These are phyloP conservation scores for Aspergillus niger DNA, from an alignment of 2,329 filamentous ascomycete genomes.

Conservation along the genomic window DNA sequence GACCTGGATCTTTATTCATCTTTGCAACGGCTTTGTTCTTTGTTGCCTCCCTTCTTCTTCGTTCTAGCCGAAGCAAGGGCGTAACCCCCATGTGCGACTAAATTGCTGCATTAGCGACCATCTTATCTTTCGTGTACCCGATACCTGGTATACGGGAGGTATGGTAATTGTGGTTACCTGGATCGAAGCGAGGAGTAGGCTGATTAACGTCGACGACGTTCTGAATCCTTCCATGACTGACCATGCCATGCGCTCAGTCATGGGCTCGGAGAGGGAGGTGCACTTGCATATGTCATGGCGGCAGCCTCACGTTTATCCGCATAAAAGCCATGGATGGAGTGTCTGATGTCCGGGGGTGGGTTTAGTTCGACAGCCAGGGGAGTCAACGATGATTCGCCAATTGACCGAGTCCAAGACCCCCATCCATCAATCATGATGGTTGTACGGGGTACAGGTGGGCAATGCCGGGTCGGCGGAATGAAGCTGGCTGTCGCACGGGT, in stretches of 20 bases:
- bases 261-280: slow-evolving; percentile 4
- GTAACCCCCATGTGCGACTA: slow-evolving; percentile 10
- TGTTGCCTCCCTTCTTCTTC: background rate
- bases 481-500: background rate
- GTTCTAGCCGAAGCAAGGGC: slow-evolving; percentile 12
- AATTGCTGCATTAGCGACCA: background rate
- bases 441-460: slow-evolving; percentile 1
- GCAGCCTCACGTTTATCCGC: slow-evolving; percentile 17
- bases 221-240: slow-evolving; percentile 7
- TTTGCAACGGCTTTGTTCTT: background rate
- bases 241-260: slow-evolving; percentile 2
- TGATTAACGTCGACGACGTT: background rate
- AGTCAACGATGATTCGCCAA: slow-evolving; percentile 8
- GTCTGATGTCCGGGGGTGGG: background rate
- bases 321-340: background rate
- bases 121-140: slow-evolving; percentile 9
- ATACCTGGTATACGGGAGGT: slow-evolving; percentile 3
- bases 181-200: background rate
- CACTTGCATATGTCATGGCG: slow-evolving; percentile 15
- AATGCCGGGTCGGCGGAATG: slow-evolving; percentile 8
- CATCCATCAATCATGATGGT: background rate
- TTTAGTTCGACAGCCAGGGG: background rate
- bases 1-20: background rate
- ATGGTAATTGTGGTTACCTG: slow-evolving; percentile 9
- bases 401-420: slow-evolving; percentile 3